These are phyloP conservation scores for Colletotrichum sp. DNA, from an alignment of 2,329 filamentous ascomycete species.

Conservation along the genomic window DNA sequence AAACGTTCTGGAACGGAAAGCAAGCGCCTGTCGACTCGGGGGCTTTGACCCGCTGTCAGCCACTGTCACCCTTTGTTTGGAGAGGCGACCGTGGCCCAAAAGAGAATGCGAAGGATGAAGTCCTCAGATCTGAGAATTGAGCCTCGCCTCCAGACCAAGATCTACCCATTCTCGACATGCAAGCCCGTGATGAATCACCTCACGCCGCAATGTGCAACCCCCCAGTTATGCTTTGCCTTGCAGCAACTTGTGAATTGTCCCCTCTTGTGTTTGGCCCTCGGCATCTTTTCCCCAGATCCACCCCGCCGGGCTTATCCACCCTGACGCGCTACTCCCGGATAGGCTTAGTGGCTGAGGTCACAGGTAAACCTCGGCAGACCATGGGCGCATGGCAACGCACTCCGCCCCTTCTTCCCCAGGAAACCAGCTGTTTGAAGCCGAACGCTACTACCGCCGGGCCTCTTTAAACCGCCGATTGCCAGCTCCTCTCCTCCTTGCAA, in stretches of 20 bases:
- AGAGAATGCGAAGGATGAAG: background rate
- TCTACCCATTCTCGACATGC: background rate
- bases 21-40: background rate
- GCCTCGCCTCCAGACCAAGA: background rate
- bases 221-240: background rate
- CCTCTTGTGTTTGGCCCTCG: slow-evolving; percentile 13
- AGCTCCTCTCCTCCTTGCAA: background rate
- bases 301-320: background rate
- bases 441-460: background rate
- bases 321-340: background rate
- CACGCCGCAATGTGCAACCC: background rate
- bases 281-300: slow-evolving; percentile 24
- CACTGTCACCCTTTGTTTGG: background rate
- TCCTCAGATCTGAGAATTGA: background rate
- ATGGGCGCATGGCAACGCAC: slow-evolving; percentile 18
- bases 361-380: slow-evolving; percentile 24
- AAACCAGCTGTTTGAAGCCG: slow-evolving; percentile 8
- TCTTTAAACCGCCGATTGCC: slow-evolving; percentile 18
- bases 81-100: background rate
- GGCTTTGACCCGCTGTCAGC: background rate
- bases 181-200: background rate
- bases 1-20: slow-evolving; percentile 1
- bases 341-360: slow-evolving; percentile 10
- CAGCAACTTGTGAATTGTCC: background rate
- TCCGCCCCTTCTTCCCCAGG: slow-evolving; percentile 21